Evolutionary conservation across 2,329 filamentous ascomycete species (phyloP).

Genomic region (Trichocomaceae sp.): DNA sequence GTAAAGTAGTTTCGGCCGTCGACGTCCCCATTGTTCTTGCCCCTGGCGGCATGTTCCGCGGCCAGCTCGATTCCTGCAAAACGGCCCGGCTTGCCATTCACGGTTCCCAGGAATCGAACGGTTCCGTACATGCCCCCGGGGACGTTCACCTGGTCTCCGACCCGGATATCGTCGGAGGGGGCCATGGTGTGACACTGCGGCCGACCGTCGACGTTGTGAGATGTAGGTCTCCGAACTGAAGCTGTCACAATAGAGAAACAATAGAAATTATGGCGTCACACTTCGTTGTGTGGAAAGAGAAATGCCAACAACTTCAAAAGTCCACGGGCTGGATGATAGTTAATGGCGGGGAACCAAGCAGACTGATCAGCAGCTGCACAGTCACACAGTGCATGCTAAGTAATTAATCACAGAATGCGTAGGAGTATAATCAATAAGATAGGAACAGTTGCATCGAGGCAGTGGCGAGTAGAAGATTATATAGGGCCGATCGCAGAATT

Average conservation of each 20-base stretch:
- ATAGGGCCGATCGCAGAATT: neutral
- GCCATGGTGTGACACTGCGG: conserved; percentile 24
- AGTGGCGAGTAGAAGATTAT: neutral
- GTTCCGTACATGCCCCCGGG: conserved; percentile 87
- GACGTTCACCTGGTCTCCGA: conserved; percentile 83
- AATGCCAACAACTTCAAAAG: neutral
- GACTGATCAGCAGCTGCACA: neutral
- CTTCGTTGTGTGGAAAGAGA: neutral
- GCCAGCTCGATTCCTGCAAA: conserved; percentile 91
- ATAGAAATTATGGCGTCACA: too few relatives aligned
- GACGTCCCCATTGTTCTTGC: conserved; percentile 95
- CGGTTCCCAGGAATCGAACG: conserved; percentile 79
- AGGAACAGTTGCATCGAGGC: neutral
- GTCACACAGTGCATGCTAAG: neutral
- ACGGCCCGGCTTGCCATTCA: conserved; percentile 79
- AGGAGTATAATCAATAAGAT: neutral
- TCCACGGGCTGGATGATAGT: neutral
- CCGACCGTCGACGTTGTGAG: conserved; percentile 3
- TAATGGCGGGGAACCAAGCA: neutral
- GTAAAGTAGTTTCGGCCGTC: conserved; percentile 79
- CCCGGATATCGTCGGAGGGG: conserved; percentile 50
- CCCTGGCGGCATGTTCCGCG: conserved; percentile 69
- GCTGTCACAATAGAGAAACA: too few relatives aligned
- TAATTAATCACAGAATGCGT: neutral
- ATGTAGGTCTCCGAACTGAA: too few relatives aligned